A percentile compares a stretch with the other conserved stretches of the same genome.
These are phyloP conservation scores for Fraxinus americana DNA, from an alignment of 257 asterid genomes.

Conservation along the genomic window DNA sequence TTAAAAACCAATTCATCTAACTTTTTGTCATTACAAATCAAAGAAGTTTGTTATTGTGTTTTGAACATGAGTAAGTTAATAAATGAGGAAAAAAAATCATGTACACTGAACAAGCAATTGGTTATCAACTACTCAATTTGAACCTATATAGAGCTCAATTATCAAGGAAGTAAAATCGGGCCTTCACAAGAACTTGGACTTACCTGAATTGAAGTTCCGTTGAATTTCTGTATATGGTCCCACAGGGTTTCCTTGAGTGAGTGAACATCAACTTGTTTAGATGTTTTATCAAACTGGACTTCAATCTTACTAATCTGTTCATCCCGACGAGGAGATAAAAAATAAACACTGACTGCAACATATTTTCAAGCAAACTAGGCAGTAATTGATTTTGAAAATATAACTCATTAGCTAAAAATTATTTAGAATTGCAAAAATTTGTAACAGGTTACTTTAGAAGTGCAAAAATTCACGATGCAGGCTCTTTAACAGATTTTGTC, in stretches of 20 bases:
- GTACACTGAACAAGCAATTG: background rate
- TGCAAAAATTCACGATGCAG: background rate
- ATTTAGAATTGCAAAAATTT: background rate
- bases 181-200: slow-evolving; percentile 10
- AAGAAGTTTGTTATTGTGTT: background rate
- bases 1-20: background rate
- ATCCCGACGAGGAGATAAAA: slow-evolving; percentile 7
- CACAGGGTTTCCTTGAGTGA: slow-evolving; percentile 86
- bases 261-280: slow-evolving; percentile 95
- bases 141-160: background rate
- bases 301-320: slow-evolving; percentile 81
- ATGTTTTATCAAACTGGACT: slow-evolving; percentile 82
- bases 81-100: background rate
- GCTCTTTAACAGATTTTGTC: background rate
- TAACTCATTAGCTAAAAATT: background rate
- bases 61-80: background rate
- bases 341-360: slow-evolving; percentile 7
- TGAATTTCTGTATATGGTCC: slow-evolving; percentile 56
- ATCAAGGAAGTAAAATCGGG: background rate
- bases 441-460: background rate
- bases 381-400: background rate
- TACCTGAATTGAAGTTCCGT: slow-evolving; percentile 53
- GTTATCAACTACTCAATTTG: background rate
- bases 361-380: background rate
- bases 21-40: background rate